A percentile compares a stretch with the other conserved stretches of the same genome.
These are phyloP conservation scores for Lomentospora prolificans DNA, from an alignment of 2,329 filamentous ascomycete species.

Conservation along the genomic window DNA sequence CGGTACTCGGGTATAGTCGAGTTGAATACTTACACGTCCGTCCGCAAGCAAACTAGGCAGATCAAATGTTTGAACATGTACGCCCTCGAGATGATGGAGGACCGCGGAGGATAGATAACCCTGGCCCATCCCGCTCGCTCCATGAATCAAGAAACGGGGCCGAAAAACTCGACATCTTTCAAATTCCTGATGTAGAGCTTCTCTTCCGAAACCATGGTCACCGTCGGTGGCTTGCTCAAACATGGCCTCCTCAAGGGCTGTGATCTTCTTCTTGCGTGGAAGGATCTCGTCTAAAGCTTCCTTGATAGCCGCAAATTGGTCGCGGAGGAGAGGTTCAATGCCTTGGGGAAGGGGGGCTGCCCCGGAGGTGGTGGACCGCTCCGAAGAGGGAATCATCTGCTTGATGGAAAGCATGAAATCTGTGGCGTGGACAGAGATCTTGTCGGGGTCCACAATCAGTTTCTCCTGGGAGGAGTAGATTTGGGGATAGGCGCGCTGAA, in stretches of 20 bases:
- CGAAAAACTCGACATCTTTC: slow-evolving; percentile 82
- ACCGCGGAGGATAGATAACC: slow-evolving; percentile 78
- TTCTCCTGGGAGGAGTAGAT: slow-evolving; percentile 90
- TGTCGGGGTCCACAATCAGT: slow-evolving; percentile 74
- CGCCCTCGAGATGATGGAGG: slow-evolving; percentile 81
- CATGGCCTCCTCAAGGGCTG: slow-evolving; percentile 88
- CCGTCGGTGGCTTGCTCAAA: slow-evolving; percentile 77
- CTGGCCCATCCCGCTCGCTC: slow-evolving; percentile 86
- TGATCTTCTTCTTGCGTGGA: slow-evolving; percentile 76
- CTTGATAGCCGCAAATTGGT: slow-evolving; percentile 62
- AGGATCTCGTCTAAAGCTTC: slow-evolving; percentile 63
- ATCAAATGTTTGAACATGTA: slow-evolving; percentile 93
- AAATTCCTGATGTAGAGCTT: slow-evolving; percentile 67
- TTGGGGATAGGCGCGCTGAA: slow-evolving; percentile 91
- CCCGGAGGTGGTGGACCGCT: slow-evolving; percentile 76
- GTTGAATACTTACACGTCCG: slow-evolving; percentile 49
- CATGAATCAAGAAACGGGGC: slow-evolving; percentile 74
- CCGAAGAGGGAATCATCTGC: slow-evolving; percentile 91
- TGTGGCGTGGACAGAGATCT: slow-evolving; percentile 78
- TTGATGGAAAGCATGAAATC: slow-evolving; percentile 97
- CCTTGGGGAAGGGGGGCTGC: slow-evolving; percentile 70
- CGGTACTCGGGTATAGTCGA: neutral
- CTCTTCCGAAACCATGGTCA: slow-evolving; percentile 75
- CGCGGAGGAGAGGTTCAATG: slow-evolving; percentile 71
- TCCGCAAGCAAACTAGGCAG: slow-evolving; percentile 80